Conservation (phyloP, 2,329 filamentous ascomycete species). For the Alternaria consortialis region DNA sequence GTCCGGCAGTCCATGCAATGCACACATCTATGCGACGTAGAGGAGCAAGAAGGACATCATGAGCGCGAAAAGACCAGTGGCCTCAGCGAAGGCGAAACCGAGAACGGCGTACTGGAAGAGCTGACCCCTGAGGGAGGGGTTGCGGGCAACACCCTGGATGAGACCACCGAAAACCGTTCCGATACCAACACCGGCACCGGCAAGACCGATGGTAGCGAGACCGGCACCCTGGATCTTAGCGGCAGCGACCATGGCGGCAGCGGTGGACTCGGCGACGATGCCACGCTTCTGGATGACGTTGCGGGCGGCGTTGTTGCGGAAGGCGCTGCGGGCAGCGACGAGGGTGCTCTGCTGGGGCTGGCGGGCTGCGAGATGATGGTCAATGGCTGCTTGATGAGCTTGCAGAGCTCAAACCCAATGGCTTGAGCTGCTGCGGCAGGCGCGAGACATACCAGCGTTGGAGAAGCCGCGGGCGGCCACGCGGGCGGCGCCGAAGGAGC, state of each 20-base stretch:
- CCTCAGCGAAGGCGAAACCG: constrained; percentile 94
- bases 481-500: constrained; percentile 52
- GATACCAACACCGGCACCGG: constrained; percentile 93
- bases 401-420: constrained; percentile 39
- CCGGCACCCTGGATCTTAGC: constrained; percentile 55
- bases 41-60: constrained; percentile 59
- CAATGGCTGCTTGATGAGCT: constrained; percentile 44
- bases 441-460: constrained; percentile 51
- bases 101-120: constrained; percentile 97
- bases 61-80: constrained; percentile 73
- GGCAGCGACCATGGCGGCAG: constrained; percentile 54
- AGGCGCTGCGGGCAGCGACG: constrained; percentile 52
- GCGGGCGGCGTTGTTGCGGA: constrained; percentile 53
- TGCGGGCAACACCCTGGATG: constrained; percentile 88
- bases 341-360: constrained; percentile 50
- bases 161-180: constrained; percentile 93
- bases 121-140: constrained; percentile 93
- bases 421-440: constrained; percentile 44
- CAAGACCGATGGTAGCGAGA: constrained; percentile 86
- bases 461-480: constrained; percentile 52
- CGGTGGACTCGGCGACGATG: constrained; percentile 54
- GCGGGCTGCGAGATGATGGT: constrained; percentile 44
- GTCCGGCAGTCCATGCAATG: constrained; percentile 45
- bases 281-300: constrained; percentile 53
- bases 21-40: constrained; percentile 54